Evolutionary conservation across 306 rosid species (phyloP).

Genomic region (Senna tora): DNA sequence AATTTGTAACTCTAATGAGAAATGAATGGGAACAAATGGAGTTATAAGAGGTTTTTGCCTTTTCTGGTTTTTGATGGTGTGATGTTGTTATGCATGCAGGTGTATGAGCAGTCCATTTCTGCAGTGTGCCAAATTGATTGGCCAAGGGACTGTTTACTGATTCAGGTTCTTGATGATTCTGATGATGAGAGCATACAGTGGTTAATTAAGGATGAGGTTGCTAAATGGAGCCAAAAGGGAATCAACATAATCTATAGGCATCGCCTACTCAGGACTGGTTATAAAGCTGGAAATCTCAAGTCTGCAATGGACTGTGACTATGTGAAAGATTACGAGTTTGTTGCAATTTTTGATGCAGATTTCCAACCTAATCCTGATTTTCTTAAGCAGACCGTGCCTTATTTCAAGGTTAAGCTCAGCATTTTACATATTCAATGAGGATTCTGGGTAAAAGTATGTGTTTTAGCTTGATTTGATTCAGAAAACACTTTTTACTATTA

Average conservation of each 20-base stretch:
- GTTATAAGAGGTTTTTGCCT: neutral
- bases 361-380: slow-evolving; percentile 93
- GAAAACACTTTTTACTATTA: slow-evolving; percentile 28
- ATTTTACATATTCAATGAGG: slow-evolving; percentile 11
- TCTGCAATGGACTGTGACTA: slow-evolving; percentile 91
- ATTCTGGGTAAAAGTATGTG: slow-evolving; percentile 12
- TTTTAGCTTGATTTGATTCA: slow-evolving; percentile 32
- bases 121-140: slow-evolving; percentile 87
- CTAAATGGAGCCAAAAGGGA: slow-evolving; percentile 81
- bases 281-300: slow-evolving; percentile 92
- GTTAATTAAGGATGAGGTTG: slow-evolving; percentile 77
- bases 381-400: slow-evolving; percentile 78
- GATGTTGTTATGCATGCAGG: slow-evolving; percentile 66
- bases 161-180: slow-evolving; percentile 94
- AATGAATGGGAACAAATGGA: slow-evolving; percentile 20
- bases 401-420: slow-evolving; percentile 74
- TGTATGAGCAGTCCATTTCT: slow-evolving; percentile 88
- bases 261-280: slow-evolving; percentile 79
- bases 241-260: slow-evolving; percentile 74
- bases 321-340: slow-evolving; percentile 77
- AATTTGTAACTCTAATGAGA: slow-evolving; percentile 4
- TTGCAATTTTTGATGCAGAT: slow-evolving; percentile 90
- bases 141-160: slow-evolving; percentile 81
- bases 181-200: slow-evolving; percentile 75
- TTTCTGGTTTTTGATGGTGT: slow-evolving; percentile 20